Percentiles rank a stretch among this genome's conserved stretches.
These are phyloP conservation scores for Sphenostylis stenocarpa DNA, from an alignment of 306 rosid species.

Conservation along the genomic window DNA sequence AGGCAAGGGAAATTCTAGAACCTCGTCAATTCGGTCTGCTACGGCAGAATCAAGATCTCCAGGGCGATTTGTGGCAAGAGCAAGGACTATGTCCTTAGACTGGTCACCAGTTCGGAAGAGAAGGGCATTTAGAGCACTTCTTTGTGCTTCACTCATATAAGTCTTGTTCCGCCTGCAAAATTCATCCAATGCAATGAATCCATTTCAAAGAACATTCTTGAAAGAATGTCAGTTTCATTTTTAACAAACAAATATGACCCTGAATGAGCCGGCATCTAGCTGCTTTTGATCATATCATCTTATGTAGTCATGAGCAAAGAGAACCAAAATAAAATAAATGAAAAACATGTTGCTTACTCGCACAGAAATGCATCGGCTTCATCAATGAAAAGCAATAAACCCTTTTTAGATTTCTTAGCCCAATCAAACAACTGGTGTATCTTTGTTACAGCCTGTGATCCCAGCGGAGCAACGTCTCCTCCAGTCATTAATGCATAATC, in stretches of 20 bases:
- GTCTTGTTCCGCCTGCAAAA: conserved; percentile 89
- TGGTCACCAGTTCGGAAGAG: conserved; percentile 98
- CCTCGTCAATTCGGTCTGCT: conserved; percentile 93
- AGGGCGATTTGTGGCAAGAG: conserved; percentile 95
- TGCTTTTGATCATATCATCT: not conserved
- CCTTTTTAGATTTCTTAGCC: conserved; percentile 83
- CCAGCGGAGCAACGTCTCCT: conserved; percentile 98
- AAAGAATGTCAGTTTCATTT: not conserved
- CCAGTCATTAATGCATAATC: conserved; percentile 99
- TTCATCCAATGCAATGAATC: conserved; percentile 34
- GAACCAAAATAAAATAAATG: conserved; percentile 12
- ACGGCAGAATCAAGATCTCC: conserved; percentile 98
- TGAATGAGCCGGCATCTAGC: not conserved
- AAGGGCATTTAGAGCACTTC: conserved; percentile 97
- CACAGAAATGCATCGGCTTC: conserved; percentile 99
- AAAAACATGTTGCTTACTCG: conserved; percentile 64
- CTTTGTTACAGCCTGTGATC: conserved; percentile 97
- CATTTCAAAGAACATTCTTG: conserved; percentile 6
- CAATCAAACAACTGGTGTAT: conserved; percentile 97
- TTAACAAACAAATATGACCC: not conserved
- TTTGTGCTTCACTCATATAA: conserved; percentile 99
- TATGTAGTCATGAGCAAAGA: not conserved
- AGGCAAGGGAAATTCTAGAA: conserved; percentile 92
- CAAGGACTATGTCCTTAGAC: conserved; percentile 97
- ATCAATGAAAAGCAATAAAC: conserved; percentile 92